A percentile compares a stretch with the other conserved stretches of the same genome.
Evolutionary conservation across 2,329 filamentous ascomycete genomes (phyloP).

Genomic region (Macrophomina tecta): DNA sequence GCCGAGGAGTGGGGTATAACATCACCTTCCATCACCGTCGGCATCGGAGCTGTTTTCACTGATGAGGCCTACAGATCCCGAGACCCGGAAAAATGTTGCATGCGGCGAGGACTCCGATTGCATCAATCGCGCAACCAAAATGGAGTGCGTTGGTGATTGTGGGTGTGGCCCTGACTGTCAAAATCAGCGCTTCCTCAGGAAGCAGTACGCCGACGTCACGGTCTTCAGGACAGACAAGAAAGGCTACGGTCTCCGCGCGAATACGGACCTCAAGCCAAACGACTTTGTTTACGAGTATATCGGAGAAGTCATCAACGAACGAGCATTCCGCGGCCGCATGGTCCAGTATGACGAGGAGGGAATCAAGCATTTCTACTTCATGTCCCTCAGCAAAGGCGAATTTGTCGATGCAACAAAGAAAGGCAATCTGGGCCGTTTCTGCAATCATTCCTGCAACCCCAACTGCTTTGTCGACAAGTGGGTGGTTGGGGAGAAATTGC

Average conservation of each 20-base stretch:
- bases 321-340: slow-evolving; percentile 87
- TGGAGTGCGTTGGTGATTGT: slow-evolving; percentile 89
- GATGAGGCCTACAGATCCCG: slow-evolving; percentile 53
- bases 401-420: slow-evolving; percentile 98
- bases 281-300: slow-evolving; percentile 99
- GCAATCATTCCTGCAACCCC: slow-evolving; percentile 98
- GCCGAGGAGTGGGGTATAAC: slow-evolving; percentile 89
- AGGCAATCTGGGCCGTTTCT: slow-evolving; percentile 94
- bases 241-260: slow-evolving; percentile 86
- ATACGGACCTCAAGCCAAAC: slow-evolving; percentile 76
- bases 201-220: slow-evolving; percentile 86
- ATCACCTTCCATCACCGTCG: slow-evolving; percentile 28
- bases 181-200: slow-evolving; percentile 92
- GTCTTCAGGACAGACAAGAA: slow-evolving; percentile 99
- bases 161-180: slow-evolving; percentile 87
- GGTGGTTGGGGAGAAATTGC: slow-evolving; percentile 95
- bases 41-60: slow-evolving; percentile 36
- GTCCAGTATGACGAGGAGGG: slow-evolving; percentile 92
- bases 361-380: slow-evolving; percentile 99
- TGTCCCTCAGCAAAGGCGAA: slow-evolving; percentile 95
- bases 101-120: slow-evolving; percentile 97
- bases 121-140: slow-evolving; percentile 97
- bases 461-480: slow-evolving; percentile 99
- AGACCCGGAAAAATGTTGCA: slow-evolving; percentile 70
- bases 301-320: slow-evolving; percentile 95